phyloP scores from a whole-genome alignment of 495 filamentous ascomycete species.

The Hypoxylon fragiforme region DNA sequence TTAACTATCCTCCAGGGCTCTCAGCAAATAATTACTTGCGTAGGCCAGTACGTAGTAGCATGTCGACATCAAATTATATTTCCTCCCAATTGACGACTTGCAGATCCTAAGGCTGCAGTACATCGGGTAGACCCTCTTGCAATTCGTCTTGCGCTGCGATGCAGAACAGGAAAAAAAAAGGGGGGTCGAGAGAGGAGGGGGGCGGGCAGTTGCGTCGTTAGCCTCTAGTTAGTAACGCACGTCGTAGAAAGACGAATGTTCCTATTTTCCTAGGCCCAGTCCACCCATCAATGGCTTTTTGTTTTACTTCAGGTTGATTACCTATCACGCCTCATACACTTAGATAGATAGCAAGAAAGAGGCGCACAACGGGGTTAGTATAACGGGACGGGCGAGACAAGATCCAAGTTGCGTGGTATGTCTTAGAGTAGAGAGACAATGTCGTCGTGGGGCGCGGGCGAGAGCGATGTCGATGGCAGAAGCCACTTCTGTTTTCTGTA shows the following conservation, averaged over 20 bases:
- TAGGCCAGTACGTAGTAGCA: background rate
- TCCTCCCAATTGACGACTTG: constrained; percentile 2
- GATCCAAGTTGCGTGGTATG: background rate
- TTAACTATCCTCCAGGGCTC: too few relatives aligned
- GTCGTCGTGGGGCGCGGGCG: too few relatives aligned
- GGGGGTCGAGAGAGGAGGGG: background rate
- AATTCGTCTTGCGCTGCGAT: constrained; percentile 16
- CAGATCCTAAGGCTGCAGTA: constrained; percentile 9
- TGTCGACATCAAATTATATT: too few relatives aligned
- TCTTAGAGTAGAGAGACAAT: background rate
- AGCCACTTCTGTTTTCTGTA: too few relatives aligned
- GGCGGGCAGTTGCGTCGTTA: constrained; percentile 15
- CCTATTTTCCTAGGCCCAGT: background rate
- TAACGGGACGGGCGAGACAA: background rate
- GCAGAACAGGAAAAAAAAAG: background rate
- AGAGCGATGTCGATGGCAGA: too few relatives aligned
- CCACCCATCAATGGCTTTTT: background rate
- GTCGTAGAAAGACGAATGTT: constrained; percentile 6
- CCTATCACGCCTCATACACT: background rate
- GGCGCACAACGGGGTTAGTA: background rate
- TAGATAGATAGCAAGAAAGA: background rate
- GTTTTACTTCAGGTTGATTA: constrained; percentile 16
- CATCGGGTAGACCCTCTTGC: constrained; percentile 4
- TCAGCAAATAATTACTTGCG: too few relatives aligned
- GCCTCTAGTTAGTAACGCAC: background rate